Evolutionary conservation across 1,284 basidiomycete species (phyloP).

Genomic region (Apiotrichum mycotoxinovorans): DNA sequence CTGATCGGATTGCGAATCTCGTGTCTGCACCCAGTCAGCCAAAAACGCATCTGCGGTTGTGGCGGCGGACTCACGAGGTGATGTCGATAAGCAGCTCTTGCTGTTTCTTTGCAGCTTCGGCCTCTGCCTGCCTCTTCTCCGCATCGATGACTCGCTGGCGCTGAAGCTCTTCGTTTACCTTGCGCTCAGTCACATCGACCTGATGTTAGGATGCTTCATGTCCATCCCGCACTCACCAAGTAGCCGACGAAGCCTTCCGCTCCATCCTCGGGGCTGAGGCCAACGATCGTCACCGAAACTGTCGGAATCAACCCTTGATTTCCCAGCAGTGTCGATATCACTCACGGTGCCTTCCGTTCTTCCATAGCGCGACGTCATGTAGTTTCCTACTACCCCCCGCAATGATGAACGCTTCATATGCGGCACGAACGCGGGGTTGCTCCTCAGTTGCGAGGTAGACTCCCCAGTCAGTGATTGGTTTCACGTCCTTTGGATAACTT

Average conservation of each 20-base stretch:
- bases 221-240: background rate
- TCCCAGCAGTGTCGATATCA: background rate
- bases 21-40: conserved; percentile 15
- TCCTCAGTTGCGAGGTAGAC: conserved; percentile 24
- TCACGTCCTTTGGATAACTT: conserved; percentile 23
- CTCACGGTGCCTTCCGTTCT: conserved; percentile 31
- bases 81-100: conserved; percentile 48
- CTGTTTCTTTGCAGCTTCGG: conserved; percentile 42
- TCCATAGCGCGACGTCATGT: conserved; percentile 30
- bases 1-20: conserved; percentile 36
- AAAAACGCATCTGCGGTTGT: no score
- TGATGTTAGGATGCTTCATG: background rate
- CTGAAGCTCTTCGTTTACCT: conserved; percentile 42
- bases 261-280: background rate
- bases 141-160: conserved; percentile 39
- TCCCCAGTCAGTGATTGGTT: conserved; percentile 30
- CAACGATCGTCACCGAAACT: conserved; percentile 12
- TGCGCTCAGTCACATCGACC: conserved; percentile 45
- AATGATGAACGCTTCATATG: conserved; percentile 25
- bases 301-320: conserved; percentile 3
- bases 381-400: background rate
- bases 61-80: conserved; percentile 25
- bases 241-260: conserved; percentile 34
- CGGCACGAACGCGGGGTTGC: conserved; percentile 14
- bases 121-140: conserved; percentile 36